Evolutionary conservation across 768 basidiomycete species (phyloP).

Genomic region (Nidularia sp.): DNA sequence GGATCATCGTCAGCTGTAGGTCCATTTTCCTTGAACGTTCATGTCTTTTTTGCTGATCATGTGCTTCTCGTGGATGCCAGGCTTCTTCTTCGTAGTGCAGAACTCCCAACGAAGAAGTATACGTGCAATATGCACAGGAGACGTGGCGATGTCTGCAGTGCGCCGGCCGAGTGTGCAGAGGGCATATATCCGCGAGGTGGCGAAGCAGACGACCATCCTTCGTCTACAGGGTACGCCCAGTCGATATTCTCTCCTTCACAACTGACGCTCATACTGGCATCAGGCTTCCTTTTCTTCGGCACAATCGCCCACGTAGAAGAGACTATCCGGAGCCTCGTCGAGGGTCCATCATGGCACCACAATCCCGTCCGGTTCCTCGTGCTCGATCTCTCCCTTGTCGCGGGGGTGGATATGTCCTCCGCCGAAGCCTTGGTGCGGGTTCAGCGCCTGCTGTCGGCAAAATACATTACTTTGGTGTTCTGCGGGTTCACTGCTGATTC

Average conservation of each 20-base stretch:
- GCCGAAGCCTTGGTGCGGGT: constrained; percentile 94
- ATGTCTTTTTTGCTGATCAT: neutral
- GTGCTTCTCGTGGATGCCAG: constrained; percentile 26
- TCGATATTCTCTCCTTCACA: neutral
- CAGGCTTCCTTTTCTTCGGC: constrained; percentile 90
- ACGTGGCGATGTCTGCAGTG: constrained; percentile 85
- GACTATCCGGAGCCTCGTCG: constrained; percentile 72
- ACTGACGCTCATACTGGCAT: neutral
- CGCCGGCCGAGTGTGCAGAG: constrained; percentile 84
- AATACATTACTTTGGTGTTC: constrained; percentile 81
- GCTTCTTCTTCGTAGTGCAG: constrained; percentile 95
- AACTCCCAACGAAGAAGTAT: constrained; percentile 86
- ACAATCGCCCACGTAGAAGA: constrained; percentile 91
- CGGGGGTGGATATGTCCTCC: constrained; percentile 90
- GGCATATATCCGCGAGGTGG: constrained; percentile 87
- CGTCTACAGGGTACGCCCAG: constrained; percentile 67
- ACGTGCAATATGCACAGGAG: constrained; percentile 77
- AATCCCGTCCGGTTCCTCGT: constrained; percentile 88
- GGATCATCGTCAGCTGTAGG: constrained; percentile 87
- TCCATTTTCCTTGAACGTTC: constrained; percentile 2
- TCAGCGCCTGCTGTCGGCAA: constrained; percentile 72
- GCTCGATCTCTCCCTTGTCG: constrained; percentile 80
- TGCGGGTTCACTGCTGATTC: constrained; percentile 74
- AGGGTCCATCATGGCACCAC: constrained; percentile 63
- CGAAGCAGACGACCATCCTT: constrained; percentile 85